Conservation (phyloP, 129 eudicot species). For the Tagetes patula region DNA sequence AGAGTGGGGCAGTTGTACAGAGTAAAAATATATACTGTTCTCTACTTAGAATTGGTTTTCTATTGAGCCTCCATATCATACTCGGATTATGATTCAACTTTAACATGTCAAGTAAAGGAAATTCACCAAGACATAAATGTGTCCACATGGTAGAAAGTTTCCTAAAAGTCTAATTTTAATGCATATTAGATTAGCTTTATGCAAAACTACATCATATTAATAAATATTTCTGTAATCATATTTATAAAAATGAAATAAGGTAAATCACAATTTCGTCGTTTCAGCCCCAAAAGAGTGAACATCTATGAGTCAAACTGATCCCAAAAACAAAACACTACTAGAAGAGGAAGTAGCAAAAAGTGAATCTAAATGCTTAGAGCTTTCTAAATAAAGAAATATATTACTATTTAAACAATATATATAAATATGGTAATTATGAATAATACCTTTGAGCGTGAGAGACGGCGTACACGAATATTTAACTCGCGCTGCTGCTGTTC, state of each 20-base stretch:
- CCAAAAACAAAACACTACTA: not conserved
- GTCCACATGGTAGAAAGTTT: not conserved
- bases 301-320: not conserved
- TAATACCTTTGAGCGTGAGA: conserved; percentile 91
- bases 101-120: not conserved
- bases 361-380: not conserved
- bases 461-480: conserved; percentile 85
- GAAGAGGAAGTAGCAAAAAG: not conserved
- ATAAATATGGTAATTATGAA: not conserved
- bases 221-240: not conserved
- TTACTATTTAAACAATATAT: not conserved
- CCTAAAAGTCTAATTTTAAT: not conserved
- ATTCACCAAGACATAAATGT: not conserved
- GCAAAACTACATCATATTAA: not conserved
- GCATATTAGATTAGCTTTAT: not conserved
- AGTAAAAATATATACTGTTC: too few relatives aligned
- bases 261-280: not conserved
- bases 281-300: not conserved
- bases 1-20: not conserved
- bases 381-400: not conserved
- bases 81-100: not conserved
- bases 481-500: conserved; percentile 94
- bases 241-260: too few relatives aligned
- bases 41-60: not conserved
- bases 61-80: too few relatives aligned